These are phyloP conservation scores for Actinidia chinensis DNA, from an alignment of 179 eudicot species.

Conservation along the genomic window DNA sequence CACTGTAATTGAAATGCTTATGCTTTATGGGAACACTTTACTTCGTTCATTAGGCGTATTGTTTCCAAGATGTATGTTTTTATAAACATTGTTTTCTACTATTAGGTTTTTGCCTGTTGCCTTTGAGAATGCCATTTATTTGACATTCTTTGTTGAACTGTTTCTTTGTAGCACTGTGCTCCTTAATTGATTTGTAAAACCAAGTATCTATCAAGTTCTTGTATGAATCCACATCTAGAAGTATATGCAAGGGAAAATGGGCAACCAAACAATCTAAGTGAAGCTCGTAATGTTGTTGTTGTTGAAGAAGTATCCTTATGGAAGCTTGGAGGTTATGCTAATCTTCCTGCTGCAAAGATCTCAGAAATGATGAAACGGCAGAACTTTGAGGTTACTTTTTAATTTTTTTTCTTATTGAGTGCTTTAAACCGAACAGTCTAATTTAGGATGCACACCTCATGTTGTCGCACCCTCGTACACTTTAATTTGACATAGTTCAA, in stretches of 20 bases:
- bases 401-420: neutral
- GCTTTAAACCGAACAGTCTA: neutral
- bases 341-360: constrained; percentile 46
- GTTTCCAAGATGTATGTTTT: neutral
- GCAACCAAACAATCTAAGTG: constrained; percentile 28
- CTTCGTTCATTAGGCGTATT: neutral
- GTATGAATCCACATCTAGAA: constrained; percentile 56
- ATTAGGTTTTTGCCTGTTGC: neutral
- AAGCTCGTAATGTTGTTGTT: constrained; percentile 38
- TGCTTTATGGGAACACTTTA: neutral
- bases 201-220: constrained; percentile 18
- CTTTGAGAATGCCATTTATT: neutral
- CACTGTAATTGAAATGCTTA: neutral
- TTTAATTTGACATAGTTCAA: neutral
- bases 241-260: constrained; percentile 38
- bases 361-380: constrained; percentile 65
- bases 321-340: constrained; percentile 35
- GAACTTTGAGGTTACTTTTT: constrained; percentile 69
- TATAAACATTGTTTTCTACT: neutral
- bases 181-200: constrained; percentile 7
- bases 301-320: constrained; percentile 34
- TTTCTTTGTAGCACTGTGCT: constrained; percentile 12
- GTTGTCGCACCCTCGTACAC: neutral
- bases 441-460: neutral
- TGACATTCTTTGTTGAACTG: neutral